Evolutionary conservation across 805 yeast genomes (phyloP), one percentile per base, ranked within the genome.

Genomic region (Clavispora asparagi): DNA sequence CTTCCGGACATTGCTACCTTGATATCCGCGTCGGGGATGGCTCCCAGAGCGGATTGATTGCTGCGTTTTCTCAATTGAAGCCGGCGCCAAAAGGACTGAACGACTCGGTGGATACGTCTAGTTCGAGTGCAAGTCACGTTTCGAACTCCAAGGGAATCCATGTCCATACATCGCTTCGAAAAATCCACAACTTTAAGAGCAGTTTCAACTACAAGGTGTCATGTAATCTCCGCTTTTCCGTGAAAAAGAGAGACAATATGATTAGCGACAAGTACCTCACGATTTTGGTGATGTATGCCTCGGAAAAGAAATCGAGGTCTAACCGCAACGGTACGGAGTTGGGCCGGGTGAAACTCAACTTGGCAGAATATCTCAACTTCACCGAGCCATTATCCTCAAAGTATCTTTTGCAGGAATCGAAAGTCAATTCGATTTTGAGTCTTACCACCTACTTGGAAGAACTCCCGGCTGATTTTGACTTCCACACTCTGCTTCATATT

Each of bases 371-470:
- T 61, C 76, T 84, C 32, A 71, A 74, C 52, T 79, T 77, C 45
- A 70, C 73, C 29, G 73, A 75, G 44, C 73, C 79, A 4, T 64
- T 74, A 4, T 71, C 83, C 2, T 74, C 84, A 50, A 72, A 87
- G 50, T 89, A 85, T 55, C 66, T 92, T 39, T 69, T 92, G 32
- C 83, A 83, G 56, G 77, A 87, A 26, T 85, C 95, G 1, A 87
- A 88, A 53, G 81, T 92, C 16, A 92, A 92, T 62, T 83, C 95
- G 2, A 85, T 88, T n/a, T 63, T 85, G 35, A 82, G 77, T 49
- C 50, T 88, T 37, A 74, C 83, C 1, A 67, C 87, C n/a, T 69
- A 71, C 6, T 63, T 86, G 54, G 72, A 69, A 37, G 74, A 71
- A 47, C 60, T 70, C 17, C 68, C 76, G 3, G 46, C 65, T 4